Base-by-base conservation (phyloP, 23 red algal genomes). In the Agarophyton chilense region DNA sequence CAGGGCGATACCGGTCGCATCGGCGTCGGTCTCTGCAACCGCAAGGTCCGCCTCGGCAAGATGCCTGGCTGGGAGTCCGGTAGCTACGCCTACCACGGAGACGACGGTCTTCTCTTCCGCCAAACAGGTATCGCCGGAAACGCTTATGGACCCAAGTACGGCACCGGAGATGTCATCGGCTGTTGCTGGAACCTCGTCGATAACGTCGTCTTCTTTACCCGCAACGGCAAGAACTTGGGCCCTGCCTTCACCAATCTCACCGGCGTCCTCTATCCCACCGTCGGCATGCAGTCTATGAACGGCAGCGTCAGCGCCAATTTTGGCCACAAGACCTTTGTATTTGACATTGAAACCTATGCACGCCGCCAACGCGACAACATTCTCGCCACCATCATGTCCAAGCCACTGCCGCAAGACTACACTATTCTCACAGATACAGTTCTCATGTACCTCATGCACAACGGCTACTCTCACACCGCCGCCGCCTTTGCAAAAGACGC, bases 31-130 rank as follows among this genome's bases (percentile, higher is more conserved):
- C 88, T 99, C 47, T 95, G 93, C 60, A 73, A 66, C 24, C 60
- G 78, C 54, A 84, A 96, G 45, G 93, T 99, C 19, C 49, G 60
- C 29, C 75, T 99, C 56, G 87, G 89, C 19, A 90, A 94, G 43
- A 84, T 99, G 77, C 97, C 97, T 41, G 97, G 97, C 32, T 99
- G 97, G 97, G 93, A 99, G 58, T 26, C 43, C 32, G 82, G 89
- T 58, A 93, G 87, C 40, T 94, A 90, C 18, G 97, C 89, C 34
- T 99, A 94, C 76, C 97, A 99, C 41, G 94, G 90, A 32, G 97
- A 99, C 56, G 97, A 99, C 55, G 97, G 97, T 1, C 84, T 92
- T n/a, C 86, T 90, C 24, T 99, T 99, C 68, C 81, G 79, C n/a
- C 93, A 94, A 43, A 88, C 78, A 19, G 97, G 97, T 5, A 52